Evolutionary conservation across 257 asterid genomes (phyloP).

Genomic region (Petunia secreta): DNA sequence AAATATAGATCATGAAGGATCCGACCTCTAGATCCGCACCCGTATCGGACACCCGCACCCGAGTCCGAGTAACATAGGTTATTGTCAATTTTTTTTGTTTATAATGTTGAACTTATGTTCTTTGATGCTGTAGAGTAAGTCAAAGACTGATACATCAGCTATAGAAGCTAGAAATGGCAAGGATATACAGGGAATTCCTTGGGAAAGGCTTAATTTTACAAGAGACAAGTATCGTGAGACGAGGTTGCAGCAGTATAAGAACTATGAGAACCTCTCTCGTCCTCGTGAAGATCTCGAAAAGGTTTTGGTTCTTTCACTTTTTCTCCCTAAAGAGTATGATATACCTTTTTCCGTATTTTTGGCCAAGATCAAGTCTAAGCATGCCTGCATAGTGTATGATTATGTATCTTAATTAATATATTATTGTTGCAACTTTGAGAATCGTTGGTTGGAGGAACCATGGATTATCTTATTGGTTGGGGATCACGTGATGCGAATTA

Average conservation of each 20-base stretch:
- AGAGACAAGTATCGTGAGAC: conserved; percentile 76
- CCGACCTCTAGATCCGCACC: too few relatives aligned
- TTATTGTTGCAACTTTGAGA: not conserved
- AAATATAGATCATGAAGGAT: too few relatives aligned
- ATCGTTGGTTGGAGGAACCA: not conserved
- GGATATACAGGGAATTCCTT: conserved; percentile 97
- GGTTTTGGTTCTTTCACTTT: conserved; percentile 37
- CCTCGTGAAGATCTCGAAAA: conserved; percentile 61
- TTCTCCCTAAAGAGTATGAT: not conserved
- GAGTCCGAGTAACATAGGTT: too few relatives aligned
- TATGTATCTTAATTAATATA: too few relatives aligned
- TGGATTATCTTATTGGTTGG: not conserved
- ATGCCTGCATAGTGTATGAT: too few relatives aligned
- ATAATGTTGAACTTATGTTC: not conserved
- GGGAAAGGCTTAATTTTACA: conserved; percentile 83
- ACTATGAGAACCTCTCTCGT: conserved; percentile 62
- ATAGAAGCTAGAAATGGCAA: conserved; percentile 80
- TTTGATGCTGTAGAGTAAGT: conserved; percentile 45
- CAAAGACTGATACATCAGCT: conserved; percentile 78
- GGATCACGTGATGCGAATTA: not conserved
- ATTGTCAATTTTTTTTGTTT: not conserved
- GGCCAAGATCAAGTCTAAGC: too few relatives aligned
- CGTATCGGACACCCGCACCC: too few relatives aligned
- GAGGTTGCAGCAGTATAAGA: conserved; percentile 80
- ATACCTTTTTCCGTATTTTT: too few relatives aligned